Evolutionary conservation across 306 rosid genomes (phyloP).

Genomic region (Oemleria cerasiformis): DNA sequence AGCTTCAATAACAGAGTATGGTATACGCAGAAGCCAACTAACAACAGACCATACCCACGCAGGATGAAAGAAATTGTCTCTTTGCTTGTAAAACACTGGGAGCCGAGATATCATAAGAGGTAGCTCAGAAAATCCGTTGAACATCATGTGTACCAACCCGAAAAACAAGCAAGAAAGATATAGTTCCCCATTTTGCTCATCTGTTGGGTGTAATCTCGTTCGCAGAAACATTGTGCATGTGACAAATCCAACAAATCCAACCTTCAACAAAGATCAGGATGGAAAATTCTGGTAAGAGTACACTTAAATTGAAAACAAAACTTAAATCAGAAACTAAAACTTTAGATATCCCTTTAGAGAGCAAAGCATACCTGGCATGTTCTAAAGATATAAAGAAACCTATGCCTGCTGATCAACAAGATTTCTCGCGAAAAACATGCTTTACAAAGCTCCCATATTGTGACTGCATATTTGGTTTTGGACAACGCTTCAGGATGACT

Average conservation of each 20-base stretch:
- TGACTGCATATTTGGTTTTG: constrained; percentile 46
- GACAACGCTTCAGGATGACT: constrained; percentile 65
- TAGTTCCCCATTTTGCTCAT: constrained; percentile 60
- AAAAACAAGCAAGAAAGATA: constrained; percentile 80
- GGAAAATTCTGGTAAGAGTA: background rate
- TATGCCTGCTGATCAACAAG: constrained; percentile 56
- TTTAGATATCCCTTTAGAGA: background rate
- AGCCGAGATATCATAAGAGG: constrained; percentile 79
- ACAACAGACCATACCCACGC: constrained; percentile 80
- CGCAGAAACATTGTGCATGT: constrained; percentile 71
- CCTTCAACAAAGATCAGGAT: constrained; percentile 41
- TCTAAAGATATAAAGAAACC: constrained; percentile 79
- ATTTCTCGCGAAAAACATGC: constrained; percentile 69
- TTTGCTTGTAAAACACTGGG: constrained; percentile 84
- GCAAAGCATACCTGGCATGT: constrained; percentile 65
- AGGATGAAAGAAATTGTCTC: constrained; percentile 81
- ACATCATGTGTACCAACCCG: constrained; percentile 90
- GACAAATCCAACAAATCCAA: constrained; percentile 76
- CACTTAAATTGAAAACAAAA: constrained; percentile 7
- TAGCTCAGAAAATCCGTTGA: constrained; percentile 80
- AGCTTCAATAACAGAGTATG: constrained; percentile 74
- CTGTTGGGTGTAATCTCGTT: constrained; percentile 53
- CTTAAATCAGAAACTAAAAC: background rate
- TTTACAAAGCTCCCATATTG: constrained; percentile 54
- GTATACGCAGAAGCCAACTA: constrained; percentile 79